phyloP scores from a whole-genome alignment of 148 eudicot genomes.

The Arctostaphylos glauca region DNA sequence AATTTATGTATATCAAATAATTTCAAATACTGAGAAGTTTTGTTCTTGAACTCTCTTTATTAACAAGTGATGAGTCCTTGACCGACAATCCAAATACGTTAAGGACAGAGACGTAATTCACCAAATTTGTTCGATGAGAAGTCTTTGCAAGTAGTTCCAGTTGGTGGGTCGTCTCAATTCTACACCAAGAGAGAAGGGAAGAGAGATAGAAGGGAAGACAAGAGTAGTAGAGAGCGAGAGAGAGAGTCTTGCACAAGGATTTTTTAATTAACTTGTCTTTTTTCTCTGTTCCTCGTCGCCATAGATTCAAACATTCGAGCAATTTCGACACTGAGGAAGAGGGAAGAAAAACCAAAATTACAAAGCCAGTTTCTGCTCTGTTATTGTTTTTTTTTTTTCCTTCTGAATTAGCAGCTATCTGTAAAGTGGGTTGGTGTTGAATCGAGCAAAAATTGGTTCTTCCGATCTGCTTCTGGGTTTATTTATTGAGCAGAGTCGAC shows the following conservation, averaged over 20 bases:
- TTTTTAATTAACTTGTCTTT: background rate
- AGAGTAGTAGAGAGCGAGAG: background rate
- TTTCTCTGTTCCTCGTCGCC: background rate
- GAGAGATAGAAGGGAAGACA: background rate
- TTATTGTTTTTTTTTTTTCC: background rate
- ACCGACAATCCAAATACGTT: background rate
- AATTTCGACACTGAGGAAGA: background rate
- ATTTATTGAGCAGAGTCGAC: slow-evolving; percentile 16
- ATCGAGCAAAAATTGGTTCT: background rate
- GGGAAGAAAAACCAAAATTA: background rate
- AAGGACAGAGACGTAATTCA: background rate
- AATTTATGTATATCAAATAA: too few relatives aligned
- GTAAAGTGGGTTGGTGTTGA: slow-evolving; percentile 9
- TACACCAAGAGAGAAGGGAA: background rate
- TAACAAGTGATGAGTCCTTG: background rate
- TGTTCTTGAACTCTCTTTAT: too few relatives aligned
- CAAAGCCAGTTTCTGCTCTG: background rate
- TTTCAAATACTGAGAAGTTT: too few relatives aligned
- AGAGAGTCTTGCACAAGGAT: background rate
- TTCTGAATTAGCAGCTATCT: slow-evolving; percentile 1
- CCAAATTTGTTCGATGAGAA: background rate
- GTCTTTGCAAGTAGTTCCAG: slow-evolving; percentile 2
- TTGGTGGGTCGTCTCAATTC: slow-evolving; percentile 17
- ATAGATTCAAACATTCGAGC: background rate
- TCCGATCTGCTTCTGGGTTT: slow-evolving; percentile 18